Evolutionary conservation across 805 yeast species (phyloP), one percentile per base, ranked within the genome.

Genomic region (Lachancea cidri): DNA sequence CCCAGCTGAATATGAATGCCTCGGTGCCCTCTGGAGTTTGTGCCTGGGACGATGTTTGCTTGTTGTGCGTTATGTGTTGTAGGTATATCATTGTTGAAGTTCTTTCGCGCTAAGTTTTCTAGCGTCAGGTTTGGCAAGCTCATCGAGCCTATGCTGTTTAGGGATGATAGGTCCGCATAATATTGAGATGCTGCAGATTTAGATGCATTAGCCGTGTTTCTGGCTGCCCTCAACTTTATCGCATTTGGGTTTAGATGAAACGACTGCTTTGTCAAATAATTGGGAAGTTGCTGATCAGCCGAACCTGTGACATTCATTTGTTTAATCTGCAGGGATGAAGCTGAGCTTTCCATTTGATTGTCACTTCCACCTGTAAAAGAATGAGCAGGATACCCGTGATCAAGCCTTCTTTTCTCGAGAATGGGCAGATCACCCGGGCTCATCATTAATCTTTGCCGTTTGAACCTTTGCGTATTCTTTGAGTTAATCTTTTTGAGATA

Each of bases 191-290:
- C 4, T 4, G 29, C 20, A 9, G 33, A 29, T 4, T 29, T 39
- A 6, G 43, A 15, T 7, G 38, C 17, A n/a, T 37, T 35, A 16
- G 16, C 13, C 19, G n/a, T 9, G 35, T 17, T 17, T 14, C 35
- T 35, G 13, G 36, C 44, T 34, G 45, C 53, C 7, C 65, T 47
- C 33, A 52, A 53, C 41, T 60, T 61, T 15, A 61, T 55, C 3
- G 62, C 64, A 30, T 58, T 57, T 2, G 66, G 65, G 44, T 61
- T 57, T 39, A 61, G 36, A 8, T 55, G 54, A 33, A 61, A 61
- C 3, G 43, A 35, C 19, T 29, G 39, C 25, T 39, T 34, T 9
- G 38, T 35, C 20, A 39, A 36, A 25, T 35, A 41, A 13, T 22
- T 18, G 17, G 44, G 36, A 29, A 35, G 16, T 9, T 27, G 15